Evolutionary conservation across 768 basidiomycete species (phyloP).

Genomic region (Trametes elegans): DNA sequence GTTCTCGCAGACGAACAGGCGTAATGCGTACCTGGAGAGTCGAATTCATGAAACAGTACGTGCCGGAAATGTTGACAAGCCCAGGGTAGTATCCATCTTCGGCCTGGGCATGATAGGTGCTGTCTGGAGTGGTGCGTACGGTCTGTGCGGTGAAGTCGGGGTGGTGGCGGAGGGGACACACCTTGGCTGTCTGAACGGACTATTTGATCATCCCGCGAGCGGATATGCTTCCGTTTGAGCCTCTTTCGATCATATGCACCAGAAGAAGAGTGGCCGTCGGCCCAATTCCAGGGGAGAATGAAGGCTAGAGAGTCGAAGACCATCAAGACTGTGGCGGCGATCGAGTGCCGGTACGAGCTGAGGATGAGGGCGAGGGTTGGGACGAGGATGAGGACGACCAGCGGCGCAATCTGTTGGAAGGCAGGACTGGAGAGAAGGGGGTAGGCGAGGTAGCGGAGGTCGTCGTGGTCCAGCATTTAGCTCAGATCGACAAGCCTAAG

Average conservation of each 20-base stretch:
- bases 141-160: neutral
- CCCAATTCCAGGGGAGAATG: conserved; percentile 66
- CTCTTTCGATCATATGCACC: conserved; percentile 34
- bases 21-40: conserved; percentile 76
- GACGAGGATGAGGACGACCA: conserved; percentile 49
- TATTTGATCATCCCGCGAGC: conserved; percentile 58
- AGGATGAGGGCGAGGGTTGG: conserved; percentile 35
- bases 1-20: neutral
- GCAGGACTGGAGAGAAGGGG: conserved; percentile 20
- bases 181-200: conserved; percentile 29
- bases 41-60: conserved; percentile 97
- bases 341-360: conserved; percentile 26
- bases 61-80: conserved; percentile 93
- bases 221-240: conserved; percentile 46
- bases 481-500: conserved; percentile 2
- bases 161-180: neutral
- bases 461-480: conserved; percentile 20
- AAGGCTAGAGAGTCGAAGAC: conserved; percentile 58
- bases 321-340: conserved; percentile 38
- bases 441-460: conserved; percentile 14
- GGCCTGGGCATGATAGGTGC: conserved; percentile 12
- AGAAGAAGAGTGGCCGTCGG: conserved; percentile 22
- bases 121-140: neutral
- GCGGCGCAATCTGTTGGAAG: conserved; percentile 57
- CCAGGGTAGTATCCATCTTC: conserved; percentile 72